phyloP scores from a whole-genome alignment of 2,329 filamentous ascomycete species.

The Colletotrichum paranaense region DNA sequence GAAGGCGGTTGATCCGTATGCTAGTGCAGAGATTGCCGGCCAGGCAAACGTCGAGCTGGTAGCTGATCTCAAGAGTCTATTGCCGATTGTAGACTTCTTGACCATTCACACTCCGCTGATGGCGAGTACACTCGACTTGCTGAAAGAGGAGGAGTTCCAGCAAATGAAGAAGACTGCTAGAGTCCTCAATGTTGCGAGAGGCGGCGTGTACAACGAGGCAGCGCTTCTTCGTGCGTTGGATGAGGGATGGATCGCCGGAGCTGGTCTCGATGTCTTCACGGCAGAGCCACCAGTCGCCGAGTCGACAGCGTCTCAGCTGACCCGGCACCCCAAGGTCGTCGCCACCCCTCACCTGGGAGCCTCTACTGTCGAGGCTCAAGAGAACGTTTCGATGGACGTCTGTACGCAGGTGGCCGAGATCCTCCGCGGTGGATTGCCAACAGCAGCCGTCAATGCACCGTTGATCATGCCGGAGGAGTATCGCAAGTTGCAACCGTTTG shows the following conservation, averaged over 20 bases:
- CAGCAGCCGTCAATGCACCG: constrained; percentile 82
- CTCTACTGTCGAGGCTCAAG: constrained; percentile 84
- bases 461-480: constrained; percentile 86
- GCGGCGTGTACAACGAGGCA: constrained; percentile 82
- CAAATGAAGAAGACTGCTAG: constrained; percentile 80
- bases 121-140: constrained; percentile 80
- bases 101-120: constrained; percentile 86
- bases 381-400: constrained; percentile 86
- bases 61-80: constrained; percentile 67
- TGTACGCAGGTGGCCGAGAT: constrained; percentile 84
- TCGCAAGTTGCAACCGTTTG: constrained; percentile 80
- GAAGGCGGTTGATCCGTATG: constrained; percentile 81
- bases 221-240: constrained; percentile 78
- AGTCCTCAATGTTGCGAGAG: constrained; percentile 83
- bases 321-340: constrained; percentile 77
- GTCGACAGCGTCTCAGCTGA: constrained; percentile 71
- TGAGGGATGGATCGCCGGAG: constrained; percentile 77
- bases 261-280: constrained; percentile 84
- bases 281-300: constrained; percentile 71
- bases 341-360: constrained; percentile 85
- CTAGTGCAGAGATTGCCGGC: constrained; percentile 76
- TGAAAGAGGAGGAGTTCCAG: constrained; percentile 73
- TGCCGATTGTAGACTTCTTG: constrained; percentile 78
- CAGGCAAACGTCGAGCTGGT: constrained; percentile 74
- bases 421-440: constrained; percentile 77